phyloP scores from a whole-genome alignment of 2,329 filamentous ascomycete genomes.

The Fusarium sp. region DNA sequence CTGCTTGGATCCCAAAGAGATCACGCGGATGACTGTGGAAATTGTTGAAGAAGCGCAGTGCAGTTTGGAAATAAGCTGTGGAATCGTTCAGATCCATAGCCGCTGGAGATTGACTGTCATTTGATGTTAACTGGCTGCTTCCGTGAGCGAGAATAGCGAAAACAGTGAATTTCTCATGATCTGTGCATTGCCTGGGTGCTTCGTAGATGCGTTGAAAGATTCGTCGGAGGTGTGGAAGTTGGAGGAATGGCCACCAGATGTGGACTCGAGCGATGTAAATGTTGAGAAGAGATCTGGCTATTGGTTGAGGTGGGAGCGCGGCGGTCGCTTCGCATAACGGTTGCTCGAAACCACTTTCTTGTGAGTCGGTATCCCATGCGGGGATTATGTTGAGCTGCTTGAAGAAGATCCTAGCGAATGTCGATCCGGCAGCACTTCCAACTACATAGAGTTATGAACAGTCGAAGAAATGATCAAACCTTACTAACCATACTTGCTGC shows the following conservation, averaged over 20 bases:
- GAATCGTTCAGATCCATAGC: constrained; percentile 1
- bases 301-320: not conserved
- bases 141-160: not conserved
- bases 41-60: not conserved
- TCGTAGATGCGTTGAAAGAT: not conserved
- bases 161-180: not conserved
- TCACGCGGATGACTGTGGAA: not conserved
- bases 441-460: not conserved
- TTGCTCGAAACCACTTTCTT: not conserved
- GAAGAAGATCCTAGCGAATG: constrained; percentile 17
- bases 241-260: not conserved
- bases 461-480: no score
- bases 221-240: not conserved
- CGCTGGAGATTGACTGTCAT: not conserved
- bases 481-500: no score
- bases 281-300: not conserved
- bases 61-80: not conserved
- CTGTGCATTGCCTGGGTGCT: accelerated
- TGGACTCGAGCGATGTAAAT: not conserved
- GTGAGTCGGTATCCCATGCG: not conserved
- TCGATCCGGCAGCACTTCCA: constrained; percentile 13
- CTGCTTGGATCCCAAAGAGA: not conserved
- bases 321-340: accelerated
- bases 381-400: not conserved
- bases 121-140: not conserved